These are phyloP conservation scores for Tetrastigma voinierianum DNA, from an alignment of 164 flowering plant genomes.

Conservation along the genomic window DNA sequence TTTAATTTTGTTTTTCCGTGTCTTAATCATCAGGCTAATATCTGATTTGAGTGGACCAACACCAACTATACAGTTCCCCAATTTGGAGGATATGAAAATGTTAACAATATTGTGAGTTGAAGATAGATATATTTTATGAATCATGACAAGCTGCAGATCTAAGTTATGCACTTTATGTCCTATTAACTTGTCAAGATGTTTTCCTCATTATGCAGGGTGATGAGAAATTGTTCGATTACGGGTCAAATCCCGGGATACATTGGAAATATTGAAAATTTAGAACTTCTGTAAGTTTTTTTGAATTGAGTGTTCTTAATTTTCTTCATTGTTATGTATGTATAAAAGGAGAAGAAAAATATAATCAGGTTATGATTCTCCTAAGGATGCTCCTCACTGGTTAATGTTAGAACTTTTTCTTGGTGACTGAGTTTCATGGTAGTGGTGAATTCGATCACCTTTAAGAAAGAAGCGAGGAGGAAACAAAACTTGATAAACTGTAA, in stretches of 20 bases:
- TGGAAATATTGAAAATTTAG: slow-evolving; percentile 28
- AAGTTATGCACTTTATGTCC: not conserved
- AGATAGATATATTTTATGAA: not conserved
- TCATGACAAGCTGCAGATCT: not conserved
- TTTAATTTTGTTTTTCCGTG: slow-evolving; percentile 6
- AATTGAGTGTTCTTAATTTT: too few relatives aligned
- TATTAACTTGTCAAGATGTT: not conserved
- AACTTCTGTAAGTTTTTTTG: slow-evolving; percentile 49
- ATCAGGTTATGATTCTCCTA: too few relatives aligned
- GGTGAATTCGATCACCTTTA: slow-evolving; percentile 48
- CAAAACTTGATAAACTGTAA: slow-evolving; percentile 29
- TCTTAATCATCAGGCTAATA: slow-evolving; percentile 57
- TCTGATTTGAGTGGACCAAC: slow-evolving; percentile 62
- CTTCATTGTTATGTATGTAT: too few relatives aligned
- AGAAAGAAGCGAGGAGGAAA: not conserved
- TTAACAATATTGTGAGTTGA: slow-evolving; percentile 57
- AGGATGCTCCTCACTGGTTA: too few relatives aligned
- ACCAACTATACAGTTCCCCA: slow-evolving; percentile 53
- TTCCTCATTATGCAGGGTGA: slow-evolving; percentile 35
- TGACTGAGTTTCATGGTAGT: slow-evolving; percentile 63
- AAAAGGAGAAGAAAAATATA: too few relatives aligned
- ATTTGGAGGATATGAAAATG: slow-evolving; percentile 35
- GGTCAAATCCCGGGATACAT: slow-evolving; percentile 62
- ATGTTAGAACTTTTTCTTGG: slow-evolving; percentile 12
- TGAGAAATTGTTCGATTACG: slow-evolving; percentile 66